Percentiles rank a stretch among this genome's conserved stretches.
phyloP scores from a whole-genome alignment of 495 filamentous ascomycete species.

The Penicillium coffeae region DNA sequence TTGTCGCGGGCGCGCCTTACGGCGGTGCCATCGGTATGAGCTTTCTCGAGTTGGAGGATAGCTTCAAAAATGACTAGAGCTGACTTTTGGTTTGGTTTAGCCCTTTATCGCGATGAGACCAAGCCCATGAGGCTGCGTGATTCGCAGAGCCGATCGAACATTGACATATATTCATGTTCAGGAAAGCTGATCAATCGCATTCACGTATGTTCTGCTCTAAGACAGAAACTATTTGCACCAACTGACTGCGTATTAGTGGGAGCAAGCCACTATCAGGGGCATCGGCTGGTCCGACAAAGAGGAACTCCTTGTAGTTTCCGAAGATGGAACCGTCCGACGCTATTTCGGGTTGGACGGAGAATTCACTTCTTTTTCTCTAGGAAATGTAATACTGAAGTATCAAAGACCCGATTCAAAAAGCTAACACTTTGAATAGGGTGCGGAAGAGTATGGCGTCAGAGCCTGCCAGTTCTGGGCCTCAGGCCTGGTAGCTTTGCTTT shows the following conservation, averaged over 20 bases:
- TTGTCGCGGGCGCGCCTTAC: constrained; percentile 89
- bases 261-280: constrained; percentile 82
- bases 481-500: constrained; percentile 89
- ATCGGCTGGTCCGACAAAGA: constrained; percentile 98
- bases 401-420: neutral
- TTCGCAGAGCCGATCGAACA: constrained; percentile 70
- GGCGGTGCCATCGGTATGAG: constrained; percentile 82
- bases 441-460: constrained; percentile 81
- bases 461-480: constrained; percentile 87
- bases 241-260: constrained; percentile 60
- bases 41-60: neutral
- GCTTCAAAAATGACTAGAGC: neutral
- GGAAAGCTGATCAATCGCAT: constrained; percentile 76
- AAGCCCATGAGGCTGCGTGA: constrained; percentile 77
- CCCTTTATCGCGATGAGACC: constrained; percentile 81
- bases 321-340: constrained; percentile 85
- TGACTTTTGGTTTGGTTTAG: constrained; percentile 38
- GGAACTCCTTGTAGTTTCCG: constrained; percentile 80
- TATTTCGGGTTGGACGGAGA: constrained; percentile 91
- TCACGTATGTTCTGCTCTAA: constrained; percentile 42
- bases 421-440: constrained; percentile 49
- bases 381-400: constrained; percentile 55
- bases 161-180: constrained; percentile 91
- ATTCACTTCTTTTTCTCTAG: constrained; percentile 93
- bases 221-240: neutral